These are phyloP conservation scores for Sarocladium strictum DNA, from an alignment of 2,329 filamentous ascomycete species.

Conservation along the genomic window DNA sequence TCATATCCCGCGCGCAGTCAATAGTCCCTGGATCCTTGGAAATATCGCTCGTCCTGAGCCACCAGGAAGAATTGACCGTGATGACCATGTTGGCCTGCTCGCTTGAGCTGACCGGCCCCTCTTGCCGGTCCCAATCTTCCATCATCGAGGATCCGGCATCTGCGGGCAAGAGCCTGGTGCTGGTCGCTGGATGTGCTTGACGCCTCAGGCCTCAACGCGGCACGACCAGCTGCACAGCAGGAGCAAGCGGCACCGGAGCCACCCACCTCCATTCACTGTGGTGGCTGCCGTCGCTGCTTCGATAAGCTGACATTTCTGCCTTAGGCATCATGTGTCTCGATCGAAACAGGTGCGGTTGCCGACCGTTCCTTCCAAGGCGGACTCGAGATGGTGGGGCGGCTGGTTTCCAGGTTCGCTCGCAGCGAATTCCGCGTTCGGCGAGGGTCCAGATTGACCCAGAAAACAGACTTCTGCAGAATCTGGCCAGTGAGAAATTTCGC, in stretches of 20 bases:
- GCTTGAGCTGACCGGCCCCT: constrained; percentile 2
- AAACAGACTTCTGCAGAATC: constrained; percentile 5
- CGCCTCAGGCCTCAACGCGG: neutral
- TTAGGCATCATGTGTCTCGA: neutral
- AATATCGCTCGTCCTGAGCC: no score
- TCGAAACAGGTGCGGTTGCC: neutral
- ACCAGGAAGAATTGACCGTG: neutral
- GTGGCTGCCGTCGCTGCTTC: neutral
- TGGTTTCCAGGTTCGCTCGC: neutral
- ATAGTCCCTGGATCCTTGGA: no score
- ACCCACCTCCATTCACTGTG: neutral
- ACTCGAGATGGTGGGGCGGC: constrained; percentile 1
- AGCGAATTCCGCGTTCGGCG: neutral
- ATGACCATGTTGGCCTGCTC: neutral
- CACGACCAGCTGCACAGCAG: neutral
- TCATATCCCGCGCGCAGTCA: no score
- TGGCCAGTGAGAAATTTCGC: neutral
- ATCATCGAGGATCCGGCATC: no score
- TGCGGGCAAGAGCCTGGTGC: no score
- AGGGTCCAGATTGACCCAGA: constrained; percentile 1
- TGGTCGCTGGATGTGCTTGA: no score
- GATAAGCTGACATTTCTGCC: neutral
- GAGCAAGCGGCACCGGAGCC: constrained; percentile 1
- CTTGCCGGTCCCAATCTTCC: neutral
- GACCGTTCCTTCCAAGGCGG: neutral